Conservation (phyloP, 2,329 filamentous ascomycete species). For the Cercospora sojina region DNA sequence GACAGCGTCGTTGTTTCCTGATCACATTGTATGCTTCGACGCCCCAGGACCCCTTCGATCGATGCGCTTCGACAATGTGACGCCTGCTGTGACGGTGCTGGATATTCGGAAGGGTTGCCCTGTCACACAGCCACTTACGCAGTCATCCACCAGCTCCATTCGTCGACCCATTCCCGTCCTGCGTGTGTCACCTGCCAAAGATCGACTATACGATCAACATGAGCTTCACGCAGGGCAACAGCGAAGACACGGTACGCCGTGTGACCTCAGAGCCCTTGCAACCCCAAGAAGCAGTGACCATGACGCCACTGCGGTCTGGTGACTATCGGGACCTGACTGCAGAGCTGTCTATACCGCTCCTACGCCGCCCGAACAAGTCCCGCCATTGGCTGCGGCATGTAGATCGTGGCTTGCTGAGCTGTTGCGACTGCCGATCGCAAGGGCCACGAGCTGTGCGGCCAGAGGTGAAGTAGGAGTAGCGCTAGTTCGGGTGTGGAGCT, state of each 20-base stretch:
- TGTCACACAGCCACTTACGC: constrained; percentile 6
- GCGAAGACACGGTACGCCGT: neutral
- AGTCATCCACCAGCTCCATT: neutral
- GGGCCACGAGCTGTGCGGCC: neutral
- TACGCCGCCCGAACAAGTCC: neutral
- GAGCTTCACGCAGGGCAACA: neutral
- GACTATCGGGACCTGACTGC: neutral
- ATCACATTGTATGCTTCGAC: neutral
- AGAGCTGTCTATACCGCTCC: neutral
- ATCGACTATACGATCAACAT: neutral
- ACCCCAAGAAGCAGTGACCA: neutral
- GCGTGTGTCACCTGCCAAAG: neutral
- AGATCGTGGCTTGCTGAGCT: neutral
- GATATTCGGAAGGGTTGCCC: neutral
- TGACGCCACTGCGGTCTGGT: constrained; percentile 1
- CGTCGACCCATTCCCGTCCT: neutral
- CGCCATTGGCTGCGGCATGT: constrained; percentile 1
- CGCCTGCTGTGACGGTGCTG: neutral
- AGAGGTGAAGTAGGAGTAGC: neutral
- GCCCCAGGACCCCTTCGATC: neutral
- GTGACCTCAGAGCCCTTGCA: constrained; percentile 2
- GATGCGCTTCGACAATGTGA: neutral
- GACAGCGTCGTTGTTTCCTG: neutral
- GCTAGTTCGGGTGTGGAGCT: neutral
- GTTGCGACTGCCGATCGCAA: neutral